Percentiles rank a stretch among this genome's conserved stretches.
Evolutionary conservation across 2,329 filamentous ascomycete genomes (phyloP).

Genomic region (Pseudocercospora fijiensis): DNA sequence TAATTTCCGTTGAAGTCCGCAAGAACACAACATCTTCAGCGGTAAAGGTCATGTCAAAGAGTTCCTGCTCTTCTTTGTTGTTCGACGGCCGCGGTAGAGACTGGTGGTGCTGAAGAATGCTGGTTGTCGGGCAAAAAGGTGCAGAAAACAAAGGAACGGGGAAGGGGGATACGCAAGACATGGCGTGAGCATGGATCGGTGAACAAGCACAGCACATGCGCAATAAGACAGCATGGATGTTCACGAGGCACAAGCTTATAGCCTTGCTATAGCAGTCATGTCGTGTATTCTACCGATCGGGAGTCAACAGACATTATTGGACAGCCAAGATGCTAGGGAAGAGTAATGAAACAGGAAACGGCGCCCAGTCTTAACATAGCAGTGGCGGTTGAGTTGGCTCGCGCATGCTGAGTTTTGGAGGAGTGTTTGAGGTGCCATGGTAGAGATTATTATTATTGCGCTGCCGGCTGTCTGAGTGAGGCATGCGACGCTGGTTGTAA

Average conservation of each 20-base stretch:
- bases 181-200: conserved; percentile 10
- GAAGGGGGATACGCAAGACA: conserved; percentile 9
- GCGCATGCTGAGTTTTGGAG: conserved; percentile 2
- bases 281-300: conserved; percentile 5
- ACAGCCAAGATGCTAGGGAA: background rate
- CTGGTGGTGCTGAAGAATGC: conserved; percentile 1
- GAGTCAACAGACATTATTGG: conserved; percentile 1
- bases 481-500: conserved; percentile 7
- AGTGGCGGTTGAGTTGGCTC: background rate
- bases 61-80: conserved; percentile 3
- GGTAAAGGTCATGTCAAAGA: conserved; percentile 9
- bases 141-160: conserved; percentile 1
- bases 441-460: conserved; percentile 9
- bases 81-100: background rate
- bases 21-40: conserved; percentile 18
- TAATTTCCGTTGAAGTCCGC: conserved; percentile 15
- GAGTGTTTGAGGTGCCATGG: conserved; percentile 9
- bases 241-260: conserved; percentile 1
- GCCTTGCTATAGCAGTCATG: conserved; percentile 1
- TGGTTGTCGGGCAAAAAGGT: background rate
- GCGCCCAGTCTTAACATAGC: conserved; percentile 3
- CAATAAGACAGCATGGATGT: conserved; percentile 7
- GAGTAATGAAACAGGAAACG: conserved; percentile 2
- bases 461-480: conserved; percentile 2
- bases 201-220: conserved; percentile 4